Conservation (phyloP, 1,284 basidiomycete species). For the Athelia psychrophila region DNA sequence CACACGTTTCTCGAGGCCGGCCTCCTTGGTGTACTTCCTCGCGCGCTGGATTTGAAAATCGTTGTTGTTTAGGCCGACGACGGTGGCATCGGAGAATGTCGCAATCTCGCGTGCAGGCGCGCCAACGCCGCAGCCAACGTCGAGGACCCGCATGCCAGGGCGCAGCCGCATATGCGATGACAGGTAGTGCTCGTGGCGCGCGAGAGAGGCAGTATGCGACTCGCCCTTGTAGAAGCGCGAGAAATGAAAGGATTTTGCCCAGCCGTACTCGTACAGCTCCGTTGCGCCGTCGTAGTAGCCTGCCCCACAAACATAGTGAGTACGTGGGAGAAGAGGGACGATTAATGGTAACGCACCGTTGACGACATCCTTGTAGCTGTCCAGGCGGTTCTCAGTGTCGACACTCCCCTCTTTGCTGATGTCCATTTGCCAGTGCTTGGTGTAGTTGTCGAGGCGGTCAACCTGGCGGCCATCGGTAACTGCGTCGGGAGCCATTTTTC, state of each 20-base stretch:
- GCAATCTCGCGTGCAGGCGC: slow-evolving; percentile 97
- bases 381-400: slow-evolving; percentile 77
- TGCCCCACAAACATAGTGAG: slow-evolving; percentile 23
- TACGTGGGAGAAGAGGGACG: slow-evolving; percentile 5
- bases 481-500: slow-evolving; percentile 25
- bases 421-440: slow-evolving; percentile 93
- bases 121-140: slow-evolving; percentile 98
- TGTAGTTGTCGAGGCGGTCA: slow-evolving; percentile 88
- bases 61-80: slow-evolving; percentile 96
- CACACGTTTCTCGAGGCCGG: slow-evolving; percentile 77
- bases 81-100: slow-evolving; percentile 83
- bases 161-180: slow-evolving; percentile 80
- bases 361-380: slow-evolving; percentile 90
- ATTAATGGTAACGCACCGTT: slow-evolving; percentile 61
- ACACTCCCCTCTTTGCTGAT: slow-evolving; percentile 65
- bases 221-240: slow-evolving; percentile 98
- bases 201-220: slow-evolving; percentile 79
- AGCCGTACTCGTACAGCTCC: slow-evolving; percentile 96
- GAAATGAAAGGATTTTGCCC: slow-evolving; percentile 95
- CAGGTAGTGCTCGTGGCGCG: slow-evolving; percentile 98
- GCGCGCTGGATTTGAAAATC: slow-evolving; percentile 92
- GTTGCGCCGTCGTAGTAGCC: slow-evolving; percentile 98
- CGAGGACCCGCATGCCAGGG: slow-evolving; percentile 93
- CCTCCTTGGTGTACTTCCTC: slow-evolving; percentile 78
- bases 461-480: slow-evolving; percentile 72